phyloP scores from a whole-genome alignment of 306 rosid species.

The Cicer arietinum region DNA sequence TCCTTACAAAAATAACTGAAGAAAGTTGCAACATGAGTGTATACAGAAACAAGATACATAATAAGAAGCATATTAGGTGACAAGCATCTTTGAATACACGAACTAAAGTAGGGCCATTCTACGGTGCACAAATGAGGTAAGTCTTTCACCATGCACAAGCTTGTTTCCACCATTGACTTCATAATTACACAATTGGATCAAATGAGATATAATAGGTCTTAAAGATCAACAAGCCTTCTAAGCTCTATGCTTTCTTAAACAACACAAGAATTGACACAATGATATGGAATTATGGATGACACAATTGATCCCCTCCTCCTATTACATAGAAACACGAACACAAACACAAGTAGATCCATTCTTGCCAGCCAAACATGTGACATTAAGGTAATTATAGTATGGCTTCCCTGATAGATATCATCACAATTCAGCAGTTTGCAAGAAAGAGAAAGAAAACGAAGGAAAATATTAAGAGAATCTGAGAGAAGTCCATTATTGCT shows the following conservation, averaged over 20 bases:
- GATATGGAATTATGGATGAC: not conserved
- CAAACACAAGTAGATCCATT: constrained; percentile 9
- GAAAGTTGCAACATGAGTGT: constrained; percentile 25
- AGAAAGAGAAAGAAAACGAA: not conserved
- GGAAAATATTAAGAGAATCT: constrained; percentile 15
- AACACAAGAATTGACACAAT: not conserved
- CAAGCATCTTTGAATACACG: constrained; percentile 13
- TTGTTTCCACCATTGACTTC: too few relatives aligned
- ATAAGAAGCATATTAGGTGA: constrained; percentile 10
- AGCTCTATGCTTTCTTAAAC: constrained; percentile 1
- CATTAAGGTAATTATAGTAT: not conserved
- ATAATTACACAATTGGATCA: too few relatives aligned
- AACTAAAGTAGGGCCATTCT: not conserved
- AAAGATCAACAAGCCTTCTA: not conserved
- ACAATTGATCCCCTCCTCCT: constrained; percentile 4
- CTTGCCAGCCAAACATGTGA: not conserved
- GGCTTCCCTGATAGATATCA: constrained; percentile 10
- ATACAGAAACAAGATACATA: constrained; percentile 17
- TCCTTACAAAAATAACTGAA: constrained; percentile 18
- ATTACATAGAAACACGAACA: constrained; percentile 16
- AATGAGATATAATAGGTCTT: too few relatives aligned
- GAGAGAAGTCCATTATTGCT: not conserved
- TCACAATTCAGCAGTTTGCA: not conserved
- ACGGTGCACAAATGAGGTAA: too few relatives aligned
- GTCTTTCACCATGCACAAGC: too few relatives aligned